Conservation (phyloP, 2,329 filamentous ascomycete genomes). For the Phaeosphaeria sp. region DNA sequence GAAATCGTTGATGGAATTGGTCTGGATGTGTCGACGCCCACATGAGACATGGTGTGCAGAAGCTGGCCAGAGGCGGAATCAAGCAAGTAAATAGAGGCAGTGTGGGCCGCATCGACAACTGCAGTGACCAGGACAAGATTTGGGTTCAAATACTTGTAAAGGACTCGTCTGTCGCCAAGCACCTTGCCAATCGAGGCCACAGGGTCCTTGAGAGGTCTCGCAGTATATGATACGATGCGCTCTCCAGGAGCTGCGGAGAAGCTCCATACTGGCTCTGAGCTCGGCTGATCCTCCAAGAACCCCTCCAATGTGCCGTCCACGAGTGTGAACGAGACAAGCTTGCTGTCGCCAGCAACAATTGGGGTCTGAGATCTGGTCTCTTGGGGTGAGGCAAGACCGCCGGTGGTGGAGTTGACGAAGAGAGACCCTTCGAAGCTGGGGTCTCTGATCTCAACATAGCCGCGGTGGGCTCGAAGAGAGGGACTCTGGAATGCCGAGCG, state of each 20-base stretch:
- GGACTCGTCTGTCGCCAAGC: slow-evolving; percentile 86
- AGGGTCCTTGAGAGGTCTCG: slow-evolving; percentile 77
- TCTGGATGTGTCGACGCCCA: slow-evolving; percentile 75
- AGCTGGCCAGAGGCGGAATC: slow-evolving; percentile 86
- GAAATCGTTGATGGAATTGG: slow-evolving; percentile 79
- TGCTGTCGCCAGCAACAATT: slow-evolving; percentile 24
- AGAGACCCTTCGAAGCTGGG: slow-evolving; percentile 27
- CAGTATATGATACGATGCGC: slow-evolving; percentile 71
- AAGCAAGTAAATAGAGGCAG: slow-evolving; percentile 77
- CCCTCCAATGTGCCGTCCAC: slow-evolving; percentile 43
- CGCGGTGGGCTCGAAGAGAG: slow-evolving; percentile 37
- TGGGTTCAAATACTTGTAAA: slow-evolving; percentile 96
- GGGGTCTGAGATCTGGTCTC: slow-evolving; percentile 18
- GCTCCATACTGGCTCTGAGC: slow-evolving; percentile 65
- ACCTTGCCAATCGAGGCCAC: slow-evolving; percentile 95
- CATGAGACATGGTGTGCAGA: slow-evolving; percentile 73
- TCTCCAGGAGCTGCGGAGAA: slow-evolving; percentile 73
- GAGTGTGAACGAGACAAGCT: slow-evolving; percentile 41
- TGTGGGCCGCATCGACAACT: slow-evolving; percentile 63
- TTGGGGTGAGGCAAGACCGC: slow-evolving; percentile 29
- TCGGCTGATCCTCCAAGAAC: slow-evolving; percentile 28
- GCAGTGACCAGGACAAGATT: slow-evolving; percentile 82
- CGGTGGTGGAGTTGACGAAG: slow-evolving; percentile 44
- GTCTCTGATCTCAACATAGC: slow-evolving; percentile 44
- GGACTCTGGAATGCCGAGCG: slow-evolving; percentile 70